Conservation (phyloP, 2,329 filamentous ascomycete species). For the Pseudopyrenochaeta lycopersici region DNA sequence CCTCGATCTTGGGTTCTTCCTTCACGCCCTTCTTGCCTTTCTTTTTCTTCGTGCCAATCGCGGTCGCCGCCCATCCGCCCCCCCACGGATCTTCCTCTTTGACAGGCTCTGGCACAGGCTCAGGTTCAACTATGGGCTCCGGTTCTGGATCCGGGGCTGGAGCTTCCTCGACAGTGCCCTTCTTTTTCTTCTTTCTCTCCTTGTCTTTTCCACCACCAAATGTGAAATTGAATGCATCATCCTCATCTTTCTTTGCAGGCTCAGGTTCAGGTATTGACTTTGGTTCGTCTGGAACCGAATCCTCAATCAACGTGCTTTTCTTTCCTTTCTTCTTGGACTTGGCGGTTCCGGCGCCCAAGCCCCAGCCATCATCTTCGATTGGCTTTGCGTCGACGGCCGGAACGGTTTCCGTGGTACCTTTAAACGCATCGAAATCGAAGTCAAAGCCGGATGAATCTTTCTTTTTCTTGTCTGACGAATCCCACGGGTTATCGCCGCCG, state of each 20-base stretch:
- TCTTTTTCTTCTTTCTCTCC: conserved; percentile 50
- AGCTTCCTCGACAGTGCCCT: conserved; percentile 32
- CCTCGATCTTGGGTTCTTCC: conserved; percentile 26
- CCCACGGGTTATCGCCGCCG: conserved; percentile 45
- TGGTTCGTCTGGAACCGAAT: conserved; percentile 30
- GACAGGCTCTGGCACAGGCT: conserved; percentile 31
- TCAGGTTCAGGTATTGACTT: conserved; percentile 27
- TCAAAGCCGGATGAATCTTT: conserved; percentile 46
- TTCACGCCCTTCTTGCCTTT: conserved; percentile 38
- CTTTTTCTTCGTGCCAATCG: conserved; percentile 35
- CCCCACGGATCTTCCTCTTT: conserved; percentile 44
- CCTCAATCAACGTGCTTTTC: conserved; percentile 44
- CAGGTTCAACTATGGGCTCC: conserved; percentile 36
- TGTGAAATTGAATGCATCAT: conserved; percentile 34
- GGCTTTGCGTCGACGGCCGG: conserved; percentile 32
- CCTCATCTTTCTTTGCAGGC: conserved; percentile 34
- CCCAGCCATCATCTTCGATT: conserved; percentile 43
- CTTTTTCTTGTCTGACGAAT: conserved; percentile 45
- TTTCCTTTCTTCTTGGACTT: conserved; percentile 56
- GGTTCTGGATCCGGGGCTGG: conserved; percentile 40
- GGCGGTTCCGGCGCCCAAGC: conserved; percentile 44
- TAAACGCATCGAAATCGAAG: conserved; percentile 48
- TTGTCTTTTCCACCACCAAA: conserved; percentile 42
- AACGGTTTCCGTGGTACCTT: conserved; percentile 15
- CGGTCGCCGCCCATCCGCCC: conserved; percentile 29